A percentile compares a stretch with the other conserved stretches of the same genome.
phyloP scores from a whole-genome alignment of 2,329 filamentous ascomycete genomes.

The Colletotrichum lentis region DNA sequence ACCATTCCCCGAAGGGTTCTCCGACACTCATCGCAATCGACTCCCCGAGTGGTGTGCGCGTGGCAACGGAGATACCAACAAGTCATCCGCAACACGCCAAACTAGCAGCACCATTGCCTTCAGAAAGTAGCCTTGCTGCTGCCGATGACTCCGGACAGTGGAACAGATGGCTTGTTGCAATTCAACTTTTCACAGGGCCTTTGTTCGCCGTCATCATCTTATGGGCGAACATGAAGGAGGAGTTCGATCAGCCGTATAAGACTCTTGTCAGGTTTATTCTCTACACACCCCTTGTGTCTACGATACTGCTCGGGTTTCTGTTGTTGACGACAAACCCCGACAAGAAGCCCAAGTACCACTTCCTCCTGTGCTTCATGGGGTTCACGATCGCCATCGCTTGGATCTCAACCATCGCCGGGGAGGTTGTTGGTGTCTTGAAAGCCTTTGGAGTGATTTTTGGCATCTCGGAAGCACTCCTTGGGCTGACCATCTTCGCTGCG shows the following conservation, averaged over 20 bases:
- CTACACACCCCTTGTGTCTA: conserved; percentile 73
- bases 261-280: conserved; percentile 66
- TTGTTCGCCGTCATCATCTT: conserved; percentile 81
- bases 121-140: conserved; percentile 38
- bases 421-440: conserved; percentile 95
- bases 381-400: conserved; percentile 93
- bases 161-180: conserved; percentile 88
- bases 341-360: conserved; percentile 75
- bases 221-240: conserved; percentile 73
- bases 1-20: conserved; percentile 44
- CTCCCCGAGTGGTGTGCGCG: conserved; percentile 37
- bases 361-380: conserved; percentile 84
- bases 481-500: conserved; percentile 94
- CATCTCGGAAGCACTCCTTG: conserved; percentile 94
- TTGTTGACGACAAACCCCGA: conserved; percentile 73
- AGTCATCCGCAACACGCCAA: conserved; percentile 24
- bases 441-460: conserved; percentile 88
- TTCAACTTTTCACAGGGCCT: conserved; percentile 88
- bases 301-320: conserved; percentile 71
- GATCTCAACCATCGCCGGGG: conserved; percentile 94
- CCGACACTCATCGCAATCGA: conserved; percentile 45
- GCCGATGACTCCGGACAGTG: conserved; percentile 64
- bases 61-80: conserved; percentile 19
- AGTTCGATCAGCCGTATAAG: conserved; percentile 60
- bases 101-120: conserved; percentile 19